phyloP scores from a whole-genome alignment of 371 early-diverging fungal species.

The Zancudomyces culisetae region DNA sequence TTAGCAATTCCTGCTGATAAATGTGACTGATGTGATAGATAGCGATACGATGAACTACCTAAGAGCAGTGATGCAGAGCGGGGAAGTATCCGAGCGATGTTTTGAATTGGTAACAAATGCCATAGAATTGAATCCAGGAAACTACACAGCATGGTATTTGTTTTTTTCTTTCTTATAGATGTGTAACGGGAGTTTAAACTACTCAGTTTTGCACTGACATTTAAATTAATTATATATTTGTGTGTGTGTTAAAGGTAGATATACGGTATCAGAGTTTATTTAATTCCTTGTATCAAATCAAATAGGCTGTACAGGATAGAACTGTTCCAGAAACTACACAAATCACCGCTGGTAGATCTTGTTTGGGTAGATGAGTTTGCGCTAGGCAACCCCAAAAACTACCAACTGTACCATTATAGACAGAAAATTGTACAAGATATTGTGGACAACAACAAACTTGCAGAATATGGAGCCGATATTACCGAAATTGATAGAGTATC shows the following conservation, averaged over 20 bases:
- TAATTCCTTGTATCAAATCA: background rate
- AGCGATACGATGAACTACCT: constrained; percentile 72
- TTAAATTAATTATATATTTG: too few species aligned
- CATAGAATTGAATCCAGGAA: constrained; percentile 69
- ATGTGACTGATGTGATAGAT: constrained; percentile 28
- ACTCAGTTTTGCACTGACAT: too few species aligned
- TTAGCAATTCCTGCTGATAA: background rate
- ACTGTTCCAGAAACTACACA: constrained; percentile 37
- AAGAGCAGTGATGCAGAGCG: constrained; percentile 45
- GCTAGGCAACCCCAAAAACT: constrained; percentile 65
- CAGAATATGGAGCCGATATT: constrained; percentile 12
- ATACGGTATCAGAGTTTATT: too few species aligned
- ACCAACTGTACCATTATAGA: constrained; percentile 90
- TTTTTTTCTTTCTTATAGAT: constrained; percentile 2
- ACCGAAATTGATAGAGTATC: background rate
- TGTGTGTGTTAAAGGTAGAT: too few species aligned
- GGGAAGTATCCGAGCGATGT: constrained; percentile 63
- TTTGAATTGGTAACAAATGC: constrained; percentile 58
- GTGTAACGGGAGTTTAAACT: too few species aligned
- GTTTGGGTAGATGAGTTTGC: constrained; percentile 51
- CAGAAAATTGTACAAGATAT: constrained; percentile 54
- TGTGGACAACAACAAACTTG: constrained; percentile 10
- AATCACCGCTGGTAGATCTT: constrained; percentile 48
- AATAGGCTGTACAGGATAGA: constrained; percentile 70
- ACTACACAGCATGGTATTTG: constrained; percentile 83